Base-by-base conservation (phyloP, 2,329 filamentous ascomycete genomes). In the Orbilia brochopaga region DNA sequence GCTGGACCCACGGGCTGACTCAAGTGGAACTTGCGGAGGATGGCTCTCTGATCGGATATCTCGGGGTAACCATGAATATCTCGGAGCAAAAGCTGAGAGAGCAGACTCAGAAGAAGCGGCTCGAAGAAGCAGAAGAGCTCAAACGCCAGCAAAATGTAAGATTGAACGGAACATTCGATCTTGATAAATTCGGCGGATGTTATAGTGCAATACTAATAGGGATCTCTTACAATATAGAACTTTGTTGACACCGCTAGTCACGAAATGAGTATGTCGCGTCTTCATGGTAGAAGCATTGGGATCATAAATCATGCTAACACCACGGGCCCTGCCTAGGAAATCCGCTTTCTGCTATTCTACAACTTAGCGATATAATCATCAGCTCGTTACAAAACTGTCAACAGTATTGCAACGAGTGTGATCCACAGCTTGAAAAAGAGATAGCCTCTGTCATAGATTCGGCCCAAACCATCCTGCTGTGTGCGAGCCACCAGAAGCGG, bases 31-130 rank as follows among this genome's bases (percentile, higher is more conserved):
- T 85, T 76, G 83, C 88, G 72, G 80, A 82, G 0, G 81, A 85
- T 27, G 89, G 88, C 2, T 81, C 82, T 27, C 82, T 92, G 57
- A 90, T 90, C 80, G 86, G 87, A 73, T 88, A 92, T 1, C 92
- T 92, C 75, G 90, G 89, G 58, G 90, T 87, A 77, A 88, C 95
- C 57, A 93, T 90, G 0, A 90, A 95, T 77, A 95, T 96, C 74
- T 91, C 89, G 17, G 86, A 89, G 60, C 90, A 94, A 78, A 96
- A 95, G 78, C 88, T 88, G 83, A 90, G 91, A 0, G 91, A 95
- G 79, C 87, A 88, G 52, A 86, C 91, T 35, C 90, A 95, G 78
- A 90, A 85, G 76, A 84, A 87, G 50, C 87, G 90, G 66, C 88
- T 90, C 76, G 86, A 92, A 76, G 90, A 94, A 78, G 91, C 90